These are phyloP conservation scores for Leishmania gerbilli DNA, from an alignment of 208 protist genomes.

Conservation along the genomic window DNA sequence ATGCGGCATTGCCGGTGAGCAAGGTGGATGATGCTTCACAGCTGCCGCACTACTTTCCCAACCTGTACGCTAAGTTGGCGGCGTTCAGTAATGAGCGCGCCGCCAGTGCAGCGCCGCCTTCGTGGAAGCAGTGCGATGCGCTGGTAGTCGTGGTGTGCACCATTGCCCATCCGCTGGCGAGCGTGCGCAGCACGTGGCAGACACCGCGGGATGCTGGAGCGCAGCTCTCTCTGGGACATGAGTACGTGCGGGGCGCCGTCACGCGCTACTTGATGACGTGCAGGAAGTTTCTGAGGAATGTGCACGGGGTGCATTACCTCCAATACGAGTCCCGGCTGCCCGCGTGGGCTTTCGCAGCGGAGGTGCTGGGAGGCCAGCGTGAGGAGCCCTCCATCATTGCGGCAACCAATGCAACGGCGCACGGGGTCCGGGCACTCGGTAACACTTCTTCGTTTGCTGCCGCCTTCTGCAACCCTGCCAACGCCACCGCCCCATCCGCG, in stretches of 20 bases:
- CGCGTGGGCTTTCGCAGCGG: conserved; percentile 1
- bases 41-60: conserved; percentile 22
- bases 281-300: not conserved
- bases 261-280: conserved; percentile 25
- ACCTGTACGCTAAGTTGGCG: conserved; percentile 3
- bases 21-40: conserved; percentile 15
- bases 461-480: not conserved
- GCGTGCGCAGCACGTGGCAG: conserved; percentile 14
- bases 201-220: not conserved
- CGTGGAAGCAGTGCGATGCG: conserved; percentile 10
- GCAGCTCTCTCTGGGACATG: not conserved
- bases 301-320: conserved; percentile 3
- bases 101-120: not conserved
- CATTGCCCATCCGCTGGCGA: conserved; percentile 9
- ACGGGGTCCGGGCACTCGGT: not conserved
- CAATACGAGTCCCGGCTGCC: conserved; percentile 3
- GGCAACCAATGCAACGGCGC: not conserved
- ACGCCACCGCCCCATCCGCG: not conserved
- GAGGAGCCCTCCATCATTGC: not conserved
- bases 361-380: not conserved
- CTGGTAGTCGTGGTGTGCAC: conserved; percentile 10
- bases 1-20: conserved; percentile 14
- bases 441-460: not conserved
- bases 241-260: conserved; percentile 5
- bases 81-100: not conserved